phyloP scores from a whole-genome alignment of 2,329 filamentous ascomycete species.

The Alternaria brassicae region DNA sequence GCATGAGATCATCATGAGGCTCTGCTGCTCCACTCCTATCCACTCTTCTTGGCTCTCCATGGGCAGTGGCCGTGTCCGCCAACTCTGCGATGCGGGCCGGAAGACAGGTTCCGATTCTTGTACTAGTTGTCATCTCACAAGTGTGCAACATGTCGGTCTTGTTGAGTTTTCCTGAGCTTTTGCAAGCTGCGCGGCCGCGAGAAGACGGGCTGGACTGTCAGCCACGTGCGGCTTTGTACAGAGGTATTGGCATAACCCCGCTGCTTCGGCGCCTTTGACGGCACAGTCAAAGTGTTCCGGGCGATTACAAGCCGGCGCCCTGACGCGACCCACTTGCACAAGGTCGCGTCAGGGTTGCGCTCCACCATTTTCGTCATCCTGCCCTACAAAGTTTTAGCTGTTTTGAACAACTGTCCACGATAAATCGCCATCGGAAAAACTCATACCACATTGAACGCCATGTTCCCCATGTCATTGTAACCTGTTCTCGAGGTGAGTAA shows the following conservation, averaged over 20 bases:
- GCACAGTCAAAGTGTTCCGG: background rate
- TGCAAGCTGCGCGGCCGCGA: background rate
- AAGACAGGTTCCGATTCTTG: constrained; percentile 1
- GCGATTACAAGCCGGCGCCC: background rate
- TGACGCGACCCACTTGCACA: too few relatives aligned
- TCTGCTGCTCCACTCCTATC: constrained; percentile 15
- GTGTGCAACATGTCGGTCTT: background rate
- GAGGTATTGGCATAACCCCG: background rate
- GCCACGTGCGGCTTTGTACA: background rate
- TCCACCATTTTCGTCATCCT: constrained; percentile 17
- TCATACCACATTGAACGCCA: constrained; percentile 12
- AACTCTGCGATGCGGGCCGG: background rate
- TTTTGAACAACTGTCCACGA: background rate
- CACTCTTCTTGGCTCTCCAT: background rate
- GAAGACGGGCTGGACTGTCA: background rate
- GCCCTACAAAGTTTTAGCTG: background rate
- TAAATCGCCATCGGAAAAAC: constrained; percentile 17
- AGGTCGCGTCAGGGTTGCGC: background rate
- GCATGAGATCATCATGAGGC: constrained; percentile 23
- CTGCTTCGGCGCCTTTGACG: constrained; percentile 1
- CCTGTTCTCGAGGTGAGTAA: constrained; percentile 18
- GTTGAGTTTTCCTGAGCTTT: background rate
- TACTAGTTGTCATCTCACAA: background rate
- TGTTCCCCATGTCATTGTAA: constrained; percentile 25
- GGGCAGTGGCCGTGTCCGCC: background rate